phyloP scores from a whole-genome alignment of 2,329 filamentous ascomycete species.

The Fusarium paranaense region DNA sequence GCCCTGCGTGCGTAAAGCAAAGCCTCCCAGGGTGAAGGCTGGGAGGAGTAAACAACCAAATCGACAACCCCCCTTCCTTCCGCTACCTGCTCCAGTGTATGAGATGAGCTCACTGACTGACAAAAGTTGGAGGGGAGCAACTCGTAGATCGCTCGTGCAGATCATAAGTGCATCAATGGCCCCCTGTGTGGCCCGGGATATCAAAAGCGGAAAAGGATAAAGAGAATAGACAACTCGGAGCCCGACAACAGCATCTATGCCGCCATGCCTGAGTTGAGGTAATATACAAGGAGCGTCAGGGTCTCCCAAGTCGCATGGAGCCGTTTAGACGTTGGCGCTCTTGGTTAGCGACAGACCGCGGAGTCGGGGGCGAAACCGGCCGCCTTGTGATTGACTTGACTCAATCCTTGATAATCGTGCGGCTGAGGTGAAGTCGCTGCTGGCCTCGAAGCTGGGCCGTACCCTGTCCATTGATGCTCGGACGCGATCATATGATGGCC shows the following conservation, averaged over 20 bases:
- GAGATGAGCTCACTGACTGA: constrained; percentile 24
- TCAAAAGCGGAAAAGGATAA: constrained; percentile 50
- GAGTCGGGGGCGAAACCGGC: constrained; percentile 52
- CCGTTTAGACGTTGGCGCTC: constrained; percentile 52
- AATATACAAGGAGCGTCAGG: constrained; percentile 46
- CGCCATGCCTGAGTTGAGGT: constrained; percentile 37
- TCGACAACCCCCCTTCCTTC: constrained; percentile 33
- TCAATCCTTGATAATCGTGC: constrained; percentile 87
- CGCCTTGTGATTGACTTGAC: constrained; percentile 68
- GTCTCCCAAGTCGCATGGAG: constrained; percentile 26
- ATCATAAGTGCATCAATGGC: constrained; percentile 56
- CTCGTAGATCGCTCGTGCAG: constrained; percentile 63
- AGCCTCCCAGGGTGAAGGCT: constrained; percentile 30
- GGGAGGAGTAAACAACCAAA: constrained; percentile 32
- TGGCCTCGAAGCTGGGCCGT: constrained; percentile 85
- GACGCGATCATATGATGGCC: constrained; percentile 90
- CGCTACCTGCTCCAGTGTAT: constrained; percentile 27
- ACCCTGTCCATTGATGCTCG: constrained; percentile 88
- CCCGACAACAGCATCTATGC: constrained; percentile 25
- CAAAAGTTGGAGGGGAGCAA: constrained; percentile 40
- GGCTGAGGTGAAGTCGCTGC: constrained; percentile 91
- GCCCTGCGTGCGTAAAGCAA: constrained; percentile 50
- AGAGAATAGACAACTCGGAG: constrained; percentile 35
- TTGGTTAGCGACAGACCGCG: constrained; percentile 58
- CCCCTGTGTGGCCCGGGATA: constrained; percentile 49